These are phyloP conservation scores for Trichoderma atroviride DNA, from an alignment of 2,329 filamentous ascomycete genomes.

Conservation along the genomic window DNA sequence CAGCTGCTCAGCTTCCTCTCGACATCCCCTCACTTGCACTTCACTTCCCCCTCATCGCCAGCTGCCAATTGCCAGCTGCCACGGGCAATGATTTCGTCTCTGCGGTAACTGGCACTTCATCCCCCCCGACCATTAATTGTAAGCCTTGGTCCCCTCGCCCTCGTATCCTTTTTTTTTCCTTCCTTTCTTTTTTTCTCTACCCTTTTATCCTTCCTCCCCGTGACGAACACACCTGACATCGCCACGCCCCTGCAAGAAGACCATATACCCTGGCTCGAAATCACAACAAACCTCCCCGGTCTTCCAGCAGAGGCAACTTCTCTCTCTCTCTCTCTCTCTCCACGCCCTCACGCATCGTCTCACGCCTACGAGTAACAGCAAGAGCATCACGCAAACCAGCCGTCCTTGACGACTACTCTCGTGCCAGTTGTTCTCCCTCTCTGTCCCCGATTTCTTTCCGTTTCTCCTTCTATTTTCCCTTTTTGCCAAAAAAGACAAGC, in stretches of 20 bases:
- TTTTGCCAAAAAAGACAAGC: not conserved
- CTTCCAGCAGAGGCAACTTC: not conserved
- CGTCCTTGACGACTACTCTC: not conserved
- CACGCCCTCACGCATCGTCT: not conserved
- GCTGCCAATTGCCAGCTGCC: slow-evolving; percentile 35
- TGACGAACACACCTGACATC: slow-evolving; percentile 19
- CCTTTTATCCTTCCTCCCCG: slow-evolving; percentile 14
- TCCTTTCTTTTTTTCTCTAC: not conserved
- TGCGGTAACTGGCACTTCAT: slow-evolving; percentile 38
- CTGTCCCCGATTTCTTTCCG: not conserved
- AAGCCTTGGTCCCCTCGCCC: slow-evolving; percentile 30
- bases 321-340: not conserved
- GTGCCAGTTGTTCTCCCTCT: slow-evolving; percentile 5
- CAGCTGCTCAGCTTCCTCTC: slow-evolving; percentile 20
- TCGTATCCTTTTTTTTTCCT: slow-evolving; percentile 30
- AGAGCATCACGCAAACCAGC: slow-evolving; percentile 10
- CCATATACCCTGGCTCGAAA: not conserved
- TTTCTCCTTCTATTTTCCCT: not conserved
- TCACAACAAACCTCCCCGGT: not conserved
- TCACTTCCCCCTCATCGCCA: slow-evolving; percentile 26
- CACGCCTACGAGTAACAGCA: not conserved
- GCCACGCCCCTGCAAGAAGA: slow-evolving; percentile 5
- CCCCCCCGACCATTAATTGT: slow-evolving; percentile 31
- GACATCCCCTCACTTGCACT: slow-evolving; percentile 33
- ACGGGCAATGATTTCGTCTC: slow-evolving; percentile 42